Percentiles rank a stretch among this genome's conserved stretches.
Conservation (phyloP, 192 early-diverging fungal genomes). For the Gigaspora rosea region DNA sequence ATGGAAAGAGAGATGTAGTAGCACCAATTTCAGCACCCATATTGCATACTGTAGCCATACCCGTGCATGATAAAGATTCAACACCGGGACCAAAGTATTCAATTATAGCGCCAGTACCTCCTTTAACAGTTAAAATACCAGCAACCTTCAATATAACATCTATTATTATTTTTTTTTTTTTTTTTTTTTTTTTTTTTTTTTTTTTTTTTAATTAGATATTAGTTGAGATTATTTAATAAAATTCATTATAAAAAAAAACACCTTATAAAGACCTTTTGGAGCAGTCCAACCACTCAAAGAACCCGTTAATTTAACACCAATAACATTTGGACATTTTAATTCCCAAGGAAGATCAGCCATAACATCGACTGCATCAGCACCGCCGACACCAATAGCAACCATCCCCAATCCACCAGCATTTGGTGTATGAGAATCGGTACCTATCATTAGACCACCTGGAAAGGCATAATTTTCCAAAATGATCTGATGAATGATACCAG, state of each 20-base stretch:
- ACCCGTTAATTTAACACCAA: constrained; percentile 90
- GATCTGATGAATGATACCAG: constrained; percentile 95
- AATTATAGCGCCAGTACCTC: constrained; percentile 95
- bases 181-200: background rate
- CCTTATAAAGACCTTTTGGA: constrained; percentile 65
- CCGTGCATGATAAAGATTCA: constrained; percentile 92
- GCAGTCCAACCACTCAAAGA: constrained; percentile 89
- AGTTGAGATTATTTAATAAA: too few species aligned
- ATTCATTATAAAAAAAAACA: too few species aligned
- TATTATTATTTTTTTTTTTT: background rate
- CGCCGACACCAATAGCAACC: constrained; percentile 96
- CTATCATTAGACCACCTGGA: constrained; percentile 94
- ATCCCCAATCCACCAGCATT: constrained; percentile 97
- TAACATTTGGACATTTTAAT: constrained; percentile 95
- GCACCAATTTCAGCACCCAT: constrained; percentile 99
- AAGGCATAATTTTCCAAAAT: constrained; percentile 98
- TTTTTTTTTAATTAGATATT: too few species aligned
- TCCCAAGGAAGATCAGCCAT: constrained; percentile 99
- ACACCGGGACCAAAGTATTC: constrained; percentile 98
- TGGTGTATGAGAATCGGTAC: constrained; percentile 98
- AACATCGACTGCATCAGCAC: constrained; percentile 98
- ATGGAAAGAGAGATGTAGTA: constrained; percentile 96
- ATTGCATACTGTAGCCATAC: constrained; percentile 99
- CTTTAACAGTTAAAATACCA: constrained; percentile 94
- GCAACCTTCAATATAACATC: constrained; percentile 95